Base-by-base conservation (phyloP, 441 rosid species). In the Francoa sonchifolia region DNA sequence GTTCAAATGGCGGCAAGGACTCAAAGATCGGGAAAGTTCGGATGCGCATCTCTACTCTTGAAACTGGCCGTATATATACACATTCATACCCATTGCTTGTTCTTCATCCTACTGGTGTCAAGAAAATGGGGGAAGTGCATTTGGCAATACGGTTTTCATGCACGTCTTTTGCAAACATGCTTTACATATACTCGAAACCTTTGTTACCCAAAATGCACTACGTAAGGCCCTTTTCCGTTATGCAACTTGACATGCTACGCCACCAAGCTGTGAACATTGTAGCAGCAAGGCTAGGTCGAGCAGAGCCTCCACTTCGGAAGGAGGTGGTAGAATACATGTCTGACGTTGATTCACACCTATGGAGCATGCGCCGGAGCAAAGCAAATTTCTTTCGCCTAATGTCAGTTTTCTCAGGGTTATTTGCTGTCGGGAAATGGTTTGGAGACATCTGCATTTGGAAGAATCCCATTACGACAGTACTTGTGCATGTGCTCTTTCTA, bases 291-390 rank as follows among this genome's bases (percentile, higher is more conserved):
- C 76, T 87, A 44, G 79, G 63, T 55, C 52, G 95, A 1, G 89
- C 97, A 14, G 97, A 87, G 55, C 97, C 97, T 6, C 93, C 93
- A 1, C 60, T 87, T 53, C 69, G 80, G 48, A 83, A 73, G 61
- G 97, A 87, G 58, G 73, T 83, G 21, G 95, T 87, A 9, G 96
- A 82, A 70, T 86, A 76, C 58, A 86, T 86, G 94, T 66, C 82
- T 1, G 96, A 86, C 47, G 90, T 86, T 20, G 96, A 77, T 48
- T 79, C 90, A 0, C 86, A 82, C 49, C 71, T 73, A 79, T 86
- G 96, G 94, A 86, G 81, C 62, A 82, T 86, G 94, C 67, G 96
- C 48, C 72, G 94, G 51, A 85, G 96, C 65, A 85, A 85, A 59
- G 96, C 94, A 1, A 86, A 82, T 49, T 82, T 82, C 67, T 82